Evolutionary conservation across 305 asterid species (phyloP).

Genomic region (Solanum hybrid): DNA sequence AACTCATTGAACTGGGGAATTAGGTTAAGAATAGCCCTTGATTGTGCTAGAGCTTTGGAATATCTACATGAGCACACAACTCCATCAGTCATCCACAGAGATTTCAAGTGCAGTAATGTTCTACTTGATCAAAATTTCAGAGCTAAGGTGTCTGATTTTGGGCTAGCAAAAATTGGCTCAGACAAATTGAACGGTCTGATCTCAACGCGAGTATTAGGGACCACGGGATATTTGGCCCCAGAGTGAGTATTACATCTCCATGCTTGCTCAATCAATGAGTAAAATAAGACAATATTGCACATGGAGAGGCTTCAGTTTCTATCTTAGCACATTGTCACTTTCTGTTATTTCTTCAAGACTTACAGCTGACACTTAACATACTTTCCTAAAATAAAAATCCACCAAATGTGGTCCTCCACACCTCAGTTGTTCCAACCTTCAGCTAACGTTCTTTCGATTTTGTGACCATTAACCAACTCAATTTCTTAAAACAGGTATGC

Average conservation of each 20-base stretch:
- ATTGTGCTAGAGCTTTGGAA: constrained; percentile 68
- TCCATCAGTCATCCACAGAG: constrained; percentile 71
- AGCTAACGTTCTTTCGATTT: background rate
- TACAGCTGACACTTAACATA: background rate
- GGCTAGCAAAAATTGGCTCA: constrained; percentile 66
- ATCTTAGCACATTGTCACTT: background rate
- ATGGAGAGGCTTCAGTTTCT: constrained; percentile 10
- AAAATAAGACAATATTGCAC: constrained; percentile 17
- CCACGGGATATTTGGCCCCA: constrained; percentile 80
- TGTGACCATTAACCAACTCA: background rate
- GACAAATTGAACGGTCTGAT: constrained; percentile 61
- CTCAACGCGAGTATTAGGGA: constrained; percentile 71
- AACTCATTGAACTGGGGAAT: constrained; percentile 42
- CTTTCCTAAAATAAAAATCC: background rate
- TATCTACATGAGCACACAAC: constrained; percentile 57
- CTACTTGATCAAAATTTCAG: constrained; percentile 50
- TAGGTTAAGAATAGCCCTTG: constrained; percentile 54
- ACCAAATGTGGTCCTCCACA: background rate
- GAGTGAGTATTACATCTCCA: constrained; percentile 43
- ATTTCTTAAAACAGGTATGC: constrained; percentile 47
- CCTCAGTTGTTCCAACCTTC: background rate
- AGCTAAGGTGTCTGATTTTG: constrained; percentile 64
- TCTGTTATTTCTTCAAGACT: background rate
- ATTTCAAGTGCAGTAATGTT: constrained; percentile 60
- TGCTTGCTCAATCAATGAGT: background rate